Conservation (phyloP, 495 filamentous ascomycete species). For the Hypoxylon trugodes region DNA sequence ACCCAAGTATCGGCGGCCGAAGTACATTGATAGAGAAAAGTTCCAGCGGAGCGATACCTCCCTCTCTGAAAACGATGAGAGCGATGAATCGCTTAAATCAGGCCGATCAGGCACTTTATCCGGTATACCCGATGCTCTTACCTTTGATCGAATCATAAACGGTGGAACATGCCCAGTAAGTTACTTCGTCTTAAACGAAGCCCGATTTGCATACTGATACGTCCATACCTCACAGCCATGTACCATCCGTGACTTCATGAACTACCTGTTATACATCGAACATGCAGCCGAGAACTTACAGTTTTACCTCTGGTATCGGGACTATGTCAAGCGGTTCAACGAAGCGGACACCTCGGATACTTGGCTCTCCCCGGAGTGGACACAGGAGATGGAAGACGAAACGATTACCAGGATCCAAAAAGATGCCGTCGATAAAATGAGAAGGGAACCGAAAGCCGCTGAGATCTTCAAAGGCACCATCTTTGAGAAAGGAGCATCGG, state of each 20-base stretch:
- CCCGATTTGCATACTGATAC: background rate
- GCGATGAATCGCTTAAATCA: conserved; percentile 37
- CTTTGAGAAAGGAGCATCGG: conserved; percentile 57
- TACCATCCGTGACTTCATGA: conserved; percentile 80
- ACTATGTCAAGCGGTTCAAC: conserved; percentile 70
- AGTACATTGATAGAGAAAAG: conserved; percentile 44
- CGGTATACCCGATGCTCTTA: conserved; percentile 72
- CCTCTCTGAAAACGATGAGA: conserved; percentile 30
- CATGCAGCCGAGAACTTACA: conserved; percentile 79
- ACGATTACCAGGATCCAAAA: conserved; percentile 48
- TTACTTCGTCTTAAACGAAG: conserved; percentile 9
- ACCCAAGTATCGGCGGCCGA: conserved; percentile 50
- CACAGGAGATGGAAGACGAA: conserved; percentile 61
- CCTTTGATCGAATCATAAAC: conserved; percentile 74
- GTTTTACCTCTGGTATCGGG: conserved; percentile 78
- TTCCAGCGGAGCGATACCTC: conserved; percentile 38
- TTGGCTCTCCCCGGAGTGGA: conserved; percentile 70
- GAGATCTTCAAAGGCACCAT: conserved; percentile 66
- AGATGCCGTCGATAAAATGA: conserved; percentile 49
- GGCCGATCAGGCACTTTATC: conserved; percentile 13
- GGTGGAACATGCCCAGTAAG: conserved; percentile 83
- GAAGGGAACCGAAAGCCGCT: conserved; percentile 25
- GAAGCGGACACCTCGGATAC: conserved; percentile 60
- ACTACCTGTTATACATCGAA: conserved; percentile 79
- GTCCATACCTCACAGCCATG: conserved; percentile 61